phyloP scores from a whole-genome alignment of 1,139 yeast species.

The Suhomyces atakaporum region DNA sequence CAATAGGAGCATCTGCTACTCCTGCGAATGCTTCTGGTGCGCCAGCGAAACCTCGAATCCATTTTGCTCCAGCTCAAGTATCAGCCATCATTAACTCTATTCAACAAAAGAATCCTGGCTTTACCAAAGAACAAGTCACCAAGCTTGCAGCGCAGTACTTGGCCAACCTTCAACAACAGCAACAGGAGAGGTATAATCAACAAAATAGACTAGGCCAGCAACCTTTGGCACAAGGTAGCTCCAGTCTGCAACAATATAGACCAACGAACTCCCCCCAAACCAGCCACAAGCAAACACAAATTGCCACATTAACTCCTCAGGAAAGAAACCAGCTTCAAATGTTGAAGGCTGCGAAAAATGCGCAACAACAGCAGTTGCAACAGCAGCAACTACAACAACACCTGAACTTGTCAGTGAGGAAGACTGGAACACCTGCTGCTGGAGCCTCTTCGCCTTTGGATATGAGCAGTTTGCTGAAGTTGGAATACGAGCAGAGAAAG shows the following conservation, averaged over 20 bases:
- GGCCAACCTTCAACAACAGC: constrained; percentile 59
- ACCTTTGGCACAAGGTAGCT: not conserved
- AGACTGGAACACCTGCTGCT: constrained; percentile 8
- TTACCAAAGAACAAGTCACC: constrained; percentile 71
- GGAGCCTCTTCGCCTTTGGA: constrained; percentile 21
- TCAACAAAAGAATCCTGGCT: constrained; percentile 66
- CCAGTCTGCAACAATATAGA: constrained; percentile 7
- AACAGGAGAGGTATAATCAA: constrained; percentile 38
- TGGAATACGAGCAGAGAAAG: constrained; percentile 34
- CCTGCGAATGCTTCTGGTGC: constrained; percentile 11
- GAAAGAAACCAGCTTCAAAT: constrained; percentile 41
- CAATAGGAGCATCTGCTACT: constrained; percentile 5
- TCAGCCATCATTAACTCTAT: constrained; percentile 70
- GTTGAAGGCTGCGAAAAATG: constrained; percentile 37
- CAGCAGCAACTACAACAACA: constrained; percentile 27
- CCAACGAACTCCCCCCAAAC: constrained; percentile 4
- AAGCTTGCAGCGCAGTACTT: constrained; percentile 71
- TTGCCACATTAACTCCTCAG: constrained; percentile 39
- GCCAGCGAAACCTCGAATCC: constrained; percentile 38
- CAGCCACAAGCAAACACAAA: constrained; percentile 26
- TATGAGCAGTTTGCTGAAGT: constrained; percentile 24
- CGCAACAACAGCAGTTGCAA: constrained; percentile 33
- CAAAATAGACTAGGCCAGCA: constrained; percentile 14
- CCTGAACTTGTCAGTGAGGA: constrained; percentile 17
- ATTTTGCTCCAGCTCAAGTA: constrained; percentile 63